These are phyloP conservation scores for Anastatica hierochuntica DNA, from an alignment of 345 rosid species.

Conservation along the genomic window DNA sequence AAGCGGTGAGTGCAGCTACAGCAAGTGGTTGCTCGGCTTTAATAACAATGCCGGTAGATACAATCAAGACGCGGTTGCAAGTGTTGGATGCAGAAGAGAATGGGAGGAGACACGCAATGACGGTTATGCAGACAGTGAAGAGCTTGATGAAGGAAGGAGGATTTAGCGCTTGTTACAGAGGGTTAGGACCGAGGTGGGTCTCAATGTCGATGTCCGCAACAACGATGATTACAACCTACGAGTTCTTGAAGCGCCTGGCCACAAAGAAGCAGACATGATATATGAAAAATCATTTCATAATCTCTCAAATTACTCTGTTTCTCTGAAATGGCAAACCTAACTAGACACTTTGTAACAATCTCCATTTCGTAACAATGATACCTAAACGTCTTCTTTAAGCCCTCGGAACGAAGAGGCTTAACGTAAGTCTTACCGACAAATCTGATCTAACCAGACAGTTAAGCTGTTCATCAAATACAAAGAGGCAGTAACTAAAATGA, in stretches of 20 bases:
- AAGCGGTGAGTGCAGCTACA: conserved; percentile 62
- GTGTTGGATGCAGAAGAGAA: conserved; percentile 66
- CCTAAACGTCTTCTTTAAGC: conserved; percentile 10
- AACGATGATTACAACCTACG: conserved; percentile 86
- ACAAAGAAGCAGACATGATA: conserved; percentile 38
- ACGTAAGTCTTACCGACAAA: conserved; percentile 19
- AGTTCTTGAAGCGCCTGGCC: conserved; percentile 66
- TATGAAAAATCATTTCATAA: not conserved
- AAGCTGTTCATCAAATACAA: conserved; percentile 36
- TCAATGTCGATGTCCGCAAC: conserved; percentile 86
- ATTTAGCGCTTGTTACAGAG: conserved; percentile 65
- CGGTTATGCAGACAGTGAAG: conserved; percentile 45
- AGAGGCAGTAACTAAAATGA: not conserved
- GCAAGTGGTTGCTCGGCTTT: conserved; percentile 77
- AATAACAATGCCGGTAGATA: conserved; percentile 80
- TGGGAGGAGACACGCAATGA: conserved; percentile 50
- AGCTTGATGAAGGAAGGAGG: conserved; percentile 72
- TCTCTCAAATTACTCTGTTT: not conserved
- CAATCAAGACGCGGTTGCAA: conserved; percentile 77
- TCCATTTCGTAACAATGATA: conserved; percentile 13
- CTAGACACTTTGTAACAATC: too few species aligned
- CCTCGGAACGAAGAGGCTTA: too few species aligned
- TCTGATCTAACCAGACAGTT: conserved; percentile 40
- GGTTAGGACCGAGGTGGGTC: conserved; percentile 92
- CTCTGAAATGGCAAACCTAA: not conserved